Evolutionary conservation across 2,329 filamentous ascomycete genomes (phyloP), one percentile per base, ranked within the genome.

Genomic region (Fusarium liriodendri): DNA sequence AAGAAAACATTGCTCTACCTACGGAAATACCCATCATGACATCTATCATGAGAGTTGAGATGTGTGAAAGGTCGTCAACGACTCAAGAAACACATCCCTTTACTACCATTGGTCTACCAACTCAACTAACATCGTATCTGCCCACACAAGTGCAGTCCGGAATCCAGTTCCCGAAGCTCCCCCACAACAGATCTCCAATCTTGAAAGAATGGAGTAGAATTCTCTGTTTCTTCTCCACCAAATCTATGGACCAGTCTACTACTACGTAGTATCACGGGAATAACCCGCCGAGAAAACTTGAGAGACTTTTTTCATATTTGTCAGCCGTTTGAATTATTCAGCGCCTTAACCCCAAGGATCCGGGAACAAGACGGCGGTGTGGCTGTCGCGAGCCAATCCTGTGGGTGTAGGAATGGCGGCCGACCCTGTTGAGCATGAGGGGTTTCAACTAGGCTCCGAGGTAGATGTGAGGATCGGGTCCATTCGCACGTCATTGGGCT

Each of bases 301-400:
- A 18, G 11, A 33, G 18, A 29, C 29, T 29, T 29, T 29, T 35
- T 40, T 35, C 8, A 37, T 37, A 59, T 59, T 59, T 59, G 55
- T 59, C 55, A 59, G 55, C 33, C 22, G 22, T 38, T 22, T 25
- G 33, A 38, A 38, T 72, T 72, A 72, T 72, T 72, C 65, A 72
- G 69, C 69, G 14, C 22, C 32, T 5, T 32, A 20, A 14, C 7
- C 32, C 10, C 54, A 35, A 25, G 1, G 32, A 11, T 14, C 32
- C 54, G 54, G 54, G 54, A 57, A 57, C 20, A 57, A 57, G 54
- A 37, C 54, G 54, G 54, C 54, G 52, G 52, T 37, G 54, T 57
- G 54, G 32, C 20, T 22, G 10, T 32, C 16, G 18, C 18, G 27
- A 52, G 47, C 47, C 47, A 52, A 52, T 37, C 54, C 33, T 18